Percentiles rank a stretch among this genome's conserved stretches.
phyloP scores from a whole-genome alignment of 1,139 yeast genomes.

The Scheffersomyces segobiensis region DNA sequence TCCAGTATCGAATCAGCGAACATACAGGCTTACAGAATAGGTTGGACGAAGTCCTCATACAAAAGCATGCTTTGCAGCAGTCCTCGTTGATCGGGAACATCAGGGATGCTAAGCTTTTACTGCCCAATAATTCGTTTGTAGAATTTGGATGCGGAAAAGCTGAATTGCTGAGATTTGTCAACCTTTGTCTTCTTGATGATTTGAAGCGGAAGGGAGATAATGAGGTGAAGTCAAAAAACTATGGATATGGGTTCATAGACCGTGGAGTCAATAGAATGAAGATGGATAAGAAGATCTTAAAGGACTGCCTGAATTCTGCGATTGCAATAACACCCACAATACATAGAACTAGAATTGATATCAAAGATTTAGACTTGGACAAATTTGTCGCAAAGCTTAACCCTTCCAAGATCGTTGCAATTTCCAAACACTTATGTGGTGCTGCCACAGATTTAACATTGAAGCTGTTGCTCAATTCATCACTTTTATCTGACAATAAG shows the following conservation, averaged over 20 bases:
- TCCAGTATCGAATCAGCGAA: constrained; percentile 12
- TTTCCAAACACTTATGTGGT: constrained; percentile 90
- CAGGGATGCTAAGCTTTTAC: constrained; percentile 41
- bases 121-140: constrained; percentile 42
- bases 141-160: constrained; percentile 95
- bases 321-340: constrained; percentile 31
- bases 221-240: constrained; percentile 8
- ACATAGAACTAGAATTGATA: constrained; percentile 68
- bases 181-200: constrained; percentile 42
- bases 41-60: constrained; percentile 51
- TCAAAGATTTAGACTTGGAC: constrained; percentile 67
- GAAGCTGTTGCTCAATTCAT: constrained; percentile 57
- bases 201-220: constrained; percentile 1
- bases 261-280: constrained; percentile 79
- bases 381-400: constrained; percentile 35
- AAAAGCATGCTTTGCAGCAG: constrained; percentile 82
- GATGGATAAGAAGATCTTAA: constrained; percentile 64
- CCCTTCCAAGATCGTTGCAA: constrained; percentile 47
- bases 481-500: constrained; percentile 12
- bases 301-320: constrained; percentile 44
- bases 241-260: constrained; percentile 67
- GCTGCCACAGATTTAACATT: constrained; percentile 89
- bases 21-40: constrained; percentile 39
- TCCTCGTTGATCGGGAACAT: constrained; percentile 77
- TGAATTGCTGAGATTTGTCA: constrained; percentile 73